These are phyloP conservation scores for Ceratonia siliqua DNA, from an alignment of 306 rosid species.

Conservation along the genomic window DNA sequence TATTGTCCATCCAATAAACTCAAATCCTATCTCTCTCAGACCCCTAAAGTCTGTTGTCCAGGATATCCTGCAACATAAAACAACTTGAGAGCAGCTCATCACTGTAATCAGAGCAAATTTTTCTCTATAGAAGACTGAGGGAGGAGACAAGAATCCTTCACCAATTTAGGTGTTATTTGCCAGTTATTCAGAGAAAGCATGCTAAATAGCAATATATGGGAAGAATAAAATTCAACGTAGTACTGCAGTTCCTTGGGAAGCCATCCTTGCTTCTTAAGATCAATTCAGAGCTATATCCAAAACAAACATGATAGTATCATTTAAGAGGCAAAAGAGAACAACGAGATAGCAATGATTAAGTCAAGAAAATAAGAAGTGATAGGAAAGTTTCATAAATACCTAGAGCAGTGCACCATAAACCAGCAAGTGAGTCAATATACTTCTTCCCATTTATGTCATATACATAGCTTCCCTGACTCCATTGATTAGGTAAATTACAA, in stretches of 20 bases:
- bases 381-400: slow-evolving; percentile 39
- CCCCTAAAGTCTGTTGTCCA: slow-evolving; percentile 1
- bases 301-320: neutral
- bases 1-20: slow-evolving; percentile 8
- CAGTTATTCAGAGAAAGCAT: neutral
- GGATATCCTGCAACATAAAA: neutral
- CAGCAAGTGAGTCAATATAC: slow-evolving; percentile 93
- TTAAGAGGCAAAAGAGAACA: neutral
- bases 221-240: neutral
- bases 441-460: slow-evolving; percentile 82
- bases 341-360: slow-evolving; percentile 9
- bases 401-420: slow-evolving; percentile 90
- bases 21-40: neutral
- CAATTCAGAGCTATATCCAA: slow-evolving; percentile 15
- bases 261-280: slow-evolving; percentile 5
- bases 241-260: too few relatives aligned
- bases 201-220: neutral
- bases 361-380: neutral
- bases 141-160: neutral
- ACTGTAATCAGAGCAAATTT: too few relatives aligned
- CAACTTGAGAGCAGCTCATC: too few relatives aligned
- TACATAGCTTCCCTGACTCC: slow-evolving; percentile 87
- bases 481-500: slow-evolving; percentile 25
- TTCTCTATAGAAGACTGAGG: neutral
- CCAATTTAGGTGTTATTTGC: neutral